These are phyloP conservation scores for Styphnolobium japonicum DNA, from an alignment of 306 rosid species.

Conservation along the genomic window DNA sequence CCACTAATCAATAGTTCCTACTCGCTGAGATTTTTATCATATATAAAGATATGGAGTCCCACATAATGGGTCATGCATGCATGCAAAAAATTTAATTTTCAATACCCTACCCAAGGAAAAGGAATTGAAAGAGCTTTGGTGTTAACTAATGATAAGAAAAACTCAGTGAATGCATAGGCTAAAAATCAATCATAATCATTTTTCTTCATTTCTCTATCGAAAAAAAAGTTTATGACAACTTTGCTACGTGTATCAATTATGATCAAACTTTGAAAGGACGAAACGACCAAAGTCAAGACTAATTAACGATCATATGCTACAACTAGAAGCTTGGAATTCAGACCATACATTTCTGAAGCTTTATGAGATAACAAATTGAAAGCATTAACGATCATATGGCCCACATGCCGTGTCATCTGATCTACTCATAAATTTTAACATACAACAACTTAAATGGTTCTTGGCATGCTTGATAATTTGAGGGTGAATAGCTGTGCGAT, in stretches of 20 bases:
- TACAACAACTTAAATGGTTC: background rate
- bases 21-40: background rate
- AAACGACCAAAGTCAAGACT: background rate
- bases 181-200: background rate
- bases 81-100: background rate
- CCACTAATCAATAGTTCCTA: background rate
- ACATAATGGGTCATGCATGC: conserved; percentile 18
- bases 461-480: background rate
- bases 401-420: background rate
- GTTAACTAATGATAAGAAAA: background rate
- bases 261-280: conserved; percentile 17
- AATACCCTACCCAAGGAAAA: background rate
- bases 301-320: background rate
- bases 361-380: conserved; percentile 8
- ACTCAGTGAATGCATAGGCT: background rate
- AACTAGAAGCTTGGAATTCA: conserved; percentile 3
- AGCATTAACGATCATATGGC: conserved; percentile 7
- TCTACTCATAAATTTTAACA: background rate
- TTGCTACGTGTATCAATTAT: conserved; percentile 21
- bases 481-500: background rate
- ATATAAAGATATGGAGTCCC: background rate
- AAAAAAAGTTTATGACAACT: conserved; percentile 22
- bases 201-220: conserved; percentile 14
- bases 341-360: conserved; percentile 16
- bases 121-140: background rate